Percentiles rank a stretch among this genome's conserved stretches.
Evolutionary conservation across 1,284 basidiomycete genomes (phyloP).

Genomic region (Bondarzewia mesenterica): DNA sequence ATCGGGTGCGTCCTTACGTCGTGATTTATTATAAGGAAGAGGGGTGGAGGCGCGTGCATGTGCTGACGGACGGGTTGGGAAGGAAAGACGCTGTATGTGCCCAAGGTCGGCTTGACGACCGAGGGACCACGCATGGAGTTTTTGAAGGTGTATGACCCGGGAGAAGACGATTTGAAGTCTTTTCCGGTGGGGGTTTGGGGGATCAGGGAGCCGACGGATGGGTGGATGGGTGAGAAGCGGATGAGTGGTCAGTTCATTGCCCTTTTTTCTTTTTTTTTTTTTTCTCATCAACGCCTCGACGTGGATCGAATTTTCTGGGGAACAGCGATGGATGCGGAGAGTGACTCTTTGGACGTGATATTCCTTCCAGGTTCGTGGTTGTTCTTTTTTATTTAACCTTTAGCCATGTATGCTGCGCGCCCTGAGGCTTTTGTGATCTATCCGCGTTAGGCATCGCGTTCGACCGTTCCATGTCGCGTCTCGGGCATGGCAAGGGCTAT

Average conservation of each 20-base stretch:
- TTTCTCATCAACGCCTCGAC: not conserved
- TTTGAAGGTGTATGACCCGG: slow-evolving; percentile 47
- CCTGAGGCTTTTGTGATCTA: too few relatives aligned
- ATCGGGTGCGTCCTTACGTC: slow-evolving; percentile 30
- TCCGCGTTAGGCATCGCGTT: slow-evolving; percentile 58
- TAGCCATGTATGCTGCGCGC: not conserved
- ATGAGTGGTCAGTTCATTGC: slow-evolving; percentile 36
- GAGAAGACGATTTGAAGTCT: slow-evolving; percentile 46
- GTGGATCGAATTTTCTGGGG: too few relatives aligned
- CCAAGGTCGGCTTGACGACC: slow-evolving; percentile 42
- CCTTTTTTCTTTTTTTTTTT: slow-evolving; percentile 3
- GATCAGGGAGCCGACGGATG: slow-evolving; percentile 56
- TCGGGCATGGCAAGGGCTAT: slow-evolving; percentile 77
- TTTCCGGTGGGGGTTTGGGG: slow-evolving; percentile 62
- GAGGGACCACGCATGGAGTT: slow-evolving; percentile 59
- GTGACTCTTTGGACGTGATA: slow-evolving; percentile 51
- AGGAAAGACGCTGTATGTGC: slow-evolving; percentile 45
- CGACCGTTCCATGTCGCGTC: slow-evolving; percentile 56
- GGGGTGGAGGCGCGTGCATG: too few relatives aligned
- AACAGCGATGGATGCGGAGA: slow-evolving; percentile 35
- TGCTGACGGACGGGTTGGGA: too few relatives aligned
- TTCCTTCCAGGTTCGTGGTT: slow-evolving; percentile 50
- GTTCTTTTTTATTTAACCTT: slow-evolving; percentile 9
- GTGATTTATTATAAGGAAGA: too few relatives aligned
- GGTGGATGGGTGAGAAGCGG: slow-evolving; percentile 36